Base-by-base conservation (phyloP, 2,329 filamentous ascomycete species). In the Neurospora crassa region DNA sequence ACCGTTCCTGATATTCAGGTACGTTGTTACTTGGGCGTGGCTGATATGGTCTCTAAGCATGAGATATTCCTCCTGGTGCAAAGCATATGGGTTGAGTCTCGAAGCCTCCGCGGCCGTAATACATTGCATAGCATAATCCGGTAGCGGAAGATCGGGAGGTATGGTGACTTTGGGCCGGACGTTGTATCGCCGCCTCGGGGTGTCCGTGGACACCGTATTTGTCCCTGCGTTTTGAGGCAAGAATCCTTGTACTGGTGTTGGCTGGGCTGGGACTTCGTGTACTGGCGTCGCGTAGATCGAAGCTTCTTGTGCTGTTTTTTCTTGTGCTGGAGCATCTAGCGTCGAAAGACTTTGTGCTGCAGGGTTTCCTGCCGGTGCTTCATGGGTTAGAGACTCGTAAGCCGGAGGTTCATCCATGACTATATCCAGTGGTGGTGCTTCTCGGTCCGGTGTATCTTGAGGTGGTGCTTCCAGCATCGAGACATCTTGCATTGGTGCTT, bases 1-100 rank as follows among this genome's bases (percentile, higher is more conserved):
- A 18, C 93, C 92, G 80, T 99, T 99, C 76, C 96, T 89, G 73
- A 99, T 96, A 79, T 98, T 98, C 70, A 99, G 84, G 81, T 99
- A 99, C 14, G 93, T 92, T 2, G 95, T 97, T 75, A 97, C 93
- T 81, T 99, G 96, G 41, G 91, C 86, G 77, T 93, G 90, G 78
- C 91, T 97, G 76, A 99, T 89, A 76, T 96, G 90, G 73, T 92
- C 86, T 73, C 92, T 89, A 53, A 99, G 83, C 72, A 97, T 85
- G 72, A 87, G 84, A 78, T 97, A 94, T 80, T 99, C 96, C 73
- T 92, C 90, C 37, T 88, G 86, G 80, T 98, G 94, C 47, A 99
- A 83, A 12, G 92, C 90, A 80, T 96, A 98, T 0, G 96, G 95
- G 75, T 95, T 95, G 1, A 99, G 85, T 71, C 96, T 87, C 53